A percentile compares a stretch with the other conserved stretches of the same genome.
These are phyloP conservation scores for Rhinocladiella mackenziei DNA, from an alignment of 2,329 filamentous ascomycete genomes.

Conservation along the genomic window DNA sequence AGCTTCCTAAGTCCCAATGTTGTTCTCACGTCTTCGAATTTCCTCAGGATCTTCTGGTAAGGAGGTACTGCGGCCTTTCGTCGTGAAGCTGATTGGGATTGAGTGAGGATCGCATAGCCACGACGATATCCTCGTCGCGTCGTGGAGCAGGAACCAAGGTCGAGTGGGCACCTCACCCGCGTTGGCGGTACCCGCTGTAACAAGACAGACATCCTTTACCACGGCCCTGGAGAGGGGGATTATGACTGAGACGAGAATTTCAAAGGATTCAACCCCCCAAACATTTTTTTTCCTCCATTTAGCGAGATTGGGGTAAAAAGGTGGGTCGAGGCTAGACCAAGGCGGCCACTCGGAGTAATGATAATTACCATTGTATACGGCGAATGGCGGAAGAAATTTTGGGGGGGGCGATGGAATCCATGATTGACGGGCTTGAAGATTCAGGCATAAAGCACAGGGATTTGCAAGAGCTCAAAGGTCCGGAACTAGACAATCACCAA, in stretches of 20 bases:
- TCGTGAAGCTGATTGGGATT: constrained; percentile 11
- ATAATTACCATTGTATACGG: no score
- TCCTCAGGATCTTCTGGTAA: constrained; percentile 75
- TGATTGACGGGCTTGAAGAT: no score
- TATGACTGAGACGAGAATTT: no score
- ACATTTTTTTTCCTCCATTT: constrained; percentile 6
- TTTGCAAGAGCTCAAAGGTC: no score
- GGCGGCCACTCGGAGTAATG: constrained; percentile 5
- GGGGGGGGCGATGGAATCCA: no score
- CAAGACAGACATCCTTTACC: constrained; percentile 19
- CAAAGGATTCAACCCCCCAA: no score
- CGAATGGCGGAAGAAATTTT: no score
- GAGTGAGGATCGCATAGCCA: constrained; percentile 24
- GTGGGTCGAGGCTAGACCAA: constrained; percentile 6
- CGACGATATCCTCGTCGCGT: constrained; percentile 11
- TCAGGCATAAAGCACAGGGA: no score
- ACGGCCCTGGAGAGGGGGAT: no score
- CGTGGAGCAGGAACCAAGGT: constrained; percentile 16
- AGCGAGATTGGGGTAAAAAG: constrained; percentile 12
- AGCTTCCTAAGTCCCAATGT: constrained; percentile 66
- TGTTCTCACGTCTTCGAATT: constrained; percentile 68
- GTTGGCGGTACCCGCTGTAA: constrained; percentile 19
- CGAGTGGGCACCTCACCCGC: constrained; percentile 22
- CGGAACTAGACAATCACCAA: no score
- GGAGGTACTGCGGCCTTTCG: constrained; percentile 56